These are phyloP conservation scores for Brettanomyces nanus DNA, from an alignment of 805 yeast genomes.

Conservation along the genomic window DNA sequence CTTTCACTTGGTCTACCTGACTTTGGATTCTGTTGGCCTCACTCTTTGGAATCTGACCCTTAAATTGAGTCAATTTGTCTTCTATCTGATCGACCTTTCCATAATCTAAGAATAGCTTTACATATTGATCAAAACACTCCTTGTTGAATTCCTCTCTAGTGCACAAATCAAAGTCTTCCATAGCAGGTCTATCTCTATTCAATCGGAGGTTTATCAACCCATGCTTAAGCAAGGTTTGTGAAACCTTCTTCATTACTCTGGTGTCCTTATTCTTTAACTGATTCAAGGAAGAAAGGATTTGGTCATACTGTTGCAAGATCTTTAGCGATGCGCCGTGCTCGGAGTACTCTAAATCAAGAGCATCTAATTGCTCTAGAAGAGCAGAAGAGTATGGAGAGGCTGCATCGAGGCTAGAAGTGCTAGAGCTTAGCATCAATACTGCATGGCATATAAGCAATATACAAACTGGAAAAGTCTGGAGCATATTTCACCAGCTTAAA, in stretches of 20 bases:
- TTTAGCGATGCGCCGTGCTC: constrained; percentile 22
- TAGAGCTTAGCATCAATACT: too few species aligned
- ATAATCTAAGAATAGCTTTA: constrained; percentile 41
- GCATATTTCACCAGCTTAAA: too few species aligned
- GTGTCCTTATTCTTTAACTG: constrained; percentile 10
- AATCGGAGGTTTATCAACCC: constrained; percentile 54
- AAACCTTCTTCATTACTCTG: constrained; percentile 15
- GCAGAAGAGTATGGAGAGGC: background rate
- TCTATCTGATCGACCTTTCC: constrained; percentile 39
- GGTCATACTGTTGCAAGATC: constrained; percentile 24
- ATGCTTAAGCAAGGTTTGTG: constrained; percentile 43
- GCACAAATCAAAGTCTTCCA: constrained; percentile 42
- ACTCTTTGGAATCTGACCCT: constrained; percentile 2
- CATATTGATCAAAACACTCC: constrained; percentile 42
- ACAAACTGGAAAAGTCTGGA: background rate
- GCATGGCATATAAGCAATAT: background rate
- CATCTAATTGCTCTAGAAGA: constrained; percentile 1
- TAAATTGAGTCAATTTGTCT: constrained; percentile 12
- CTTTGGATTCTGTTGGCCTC: constrained; percentile 3
- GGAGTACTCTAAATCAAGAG: constrained; percentile 12
- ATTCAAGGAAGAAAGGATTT: constrained; percentile 13
- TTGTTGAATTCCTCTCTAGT: constrained; percentile 15
- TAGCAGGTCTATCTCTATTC: constrained; percentile 45
- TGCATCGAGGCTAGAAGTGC: background rate
- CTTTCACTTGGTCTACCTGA: constrained; percentile 2